Evolutionary conservation across 1,284 basidiomycete genomes (phyloP), one percentile per base, ranked within the genome.

Genomic region (Mrakiaceae sp.): DNA sequence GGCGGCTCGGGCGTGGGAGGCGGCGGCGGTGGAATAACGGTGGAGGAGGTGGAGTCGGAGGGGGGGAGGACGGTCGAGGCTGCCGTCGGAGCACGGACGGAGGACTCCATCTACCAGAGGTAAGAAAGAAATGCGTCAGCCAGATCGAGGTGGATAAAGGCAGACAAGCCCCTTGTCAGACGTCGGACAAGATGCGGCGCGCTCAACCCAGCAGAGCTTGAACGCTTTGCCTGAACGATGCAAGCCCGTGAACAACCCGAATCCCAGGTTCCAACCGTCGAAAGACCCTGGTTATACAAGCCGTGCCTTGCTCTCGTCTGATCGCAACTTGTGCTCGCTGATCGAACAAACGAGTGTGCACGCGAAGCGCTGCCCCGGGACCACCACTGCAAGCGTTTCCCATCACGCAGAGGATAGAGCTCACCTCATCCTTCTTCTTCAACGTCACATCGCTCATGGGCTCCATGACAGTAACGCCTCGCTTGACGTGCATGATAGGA

Each of bases 381-480:
- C 58, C 39, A 51, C 43, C 40, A 47, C 42, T 42, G 40, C 42
- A 42, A 50, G 27, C 16, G 44, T 52, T 58, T 55, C 7, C 54
- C 47, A n/a, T 64, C 14, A 14, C 51, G 40, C 56, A 58, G 39
- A 48, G 57, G 46, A 54, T 43, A 49, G 42, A 47, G 78, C 82
- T 52, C 75, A 84, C 87, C 69, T 76, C 72, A 60, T 81, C 79
- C 75, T 95, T 95, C 49, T 80, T 80, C 64, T 80, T 75, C 7
- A 90, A 72, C 0, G 90, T 96, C 0, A 81, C 80, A 62, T 87
- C 84, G 66, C 86, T 88, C 0, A 89, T 88, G 7, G 90, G 88
- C 72, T 93, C 91, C 40, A 96, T 81, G 42, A 97, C 84, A 81
- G 94, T 86, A 9, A 96, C 92, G 3, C 88, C 85, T 52, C 90